A percentile compares a stretch with the other conserved stretches of the same genome.
These are phyloP conservation scores for Lithohypha guttulata DNA, from an alignment of 2,329 filamentous ascomycete genomes.

Conservation along the genomic window DNA sequence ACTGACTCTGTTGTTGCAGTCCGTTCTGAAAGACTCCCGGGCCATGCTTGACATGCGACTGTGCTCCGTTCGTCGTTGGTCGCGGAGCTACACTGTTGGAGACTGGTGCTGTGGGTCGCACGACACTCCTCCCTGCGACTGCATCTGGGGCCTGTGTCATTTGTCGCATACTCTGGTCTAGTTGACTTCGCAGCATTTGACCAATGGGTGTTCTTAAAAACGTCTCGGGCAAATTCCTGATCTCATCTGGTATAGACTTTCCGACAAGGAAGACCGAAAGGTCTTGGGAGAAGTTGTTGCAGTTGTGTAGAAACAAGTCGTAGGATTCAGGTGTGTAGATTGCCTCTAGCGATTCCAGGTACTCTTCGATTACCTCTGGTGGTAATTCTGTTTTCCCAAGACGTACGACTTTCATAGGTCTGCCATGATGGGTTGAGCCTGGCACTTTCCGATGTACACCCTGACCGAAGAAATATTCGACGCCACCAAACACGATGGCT, in stretches of 20 bases:
- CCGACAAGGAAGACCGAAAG: slow-evolving; percentile 82
- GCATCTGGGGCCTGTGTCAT: slow-evolving; percentile 48
- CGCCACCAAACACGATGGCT: slow-evolving; percentile 69
- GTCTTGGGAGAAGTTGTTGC: slow-evolving; percentile 95
- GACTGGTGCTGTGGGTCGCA: slow-evolving; percentile 12
- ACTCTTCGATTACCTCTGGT: slow-evolving; percentile 72
- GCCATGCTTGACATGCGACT: slow-evolving; percentile 11
- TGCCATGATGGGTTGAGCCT: slow-evolving; percentile 75
- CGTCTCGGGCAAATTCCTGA: slow-evolving; percentile 70
- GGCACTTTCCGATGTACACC: slow-evolving; percentile 73
- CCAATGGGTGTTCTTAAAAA: slow-evolving; percentile 82
- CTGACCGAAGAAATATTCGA: slow-evolving; percentile 84
- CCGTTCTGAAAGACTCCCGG: slow-evolving; percentile 13
- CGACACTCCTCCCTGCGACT: slow-evolving; percentile 14
- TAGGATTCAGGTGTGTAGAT: slow-evolving; percentile 84
- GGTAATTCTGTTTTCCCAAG: slow-evolving; percentile 71
- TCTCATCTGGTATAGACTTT: slow-evolving; percentile 76
- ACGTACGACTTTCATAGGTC: slow-evolving; percentile 62
- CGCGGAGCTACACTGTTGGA: slow-evolving; percentile 1
- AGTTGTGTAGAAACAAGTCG: slow-evolving; percentile 82
- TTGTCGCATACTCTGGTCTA: slow-evolving; percentile 53
- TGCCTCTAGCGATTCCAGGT: slow-evolving; percentile 68
- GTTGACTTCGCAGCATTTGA: slow-evolving; percentile 71
- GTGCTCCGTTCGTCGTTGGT: slow-evolving; percentile 10
- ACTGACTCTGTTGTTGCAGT: neutral